Evolutionary conservation across 345 rosid species (phyloP).

Genomic region (Syzygium grande): DNA sequence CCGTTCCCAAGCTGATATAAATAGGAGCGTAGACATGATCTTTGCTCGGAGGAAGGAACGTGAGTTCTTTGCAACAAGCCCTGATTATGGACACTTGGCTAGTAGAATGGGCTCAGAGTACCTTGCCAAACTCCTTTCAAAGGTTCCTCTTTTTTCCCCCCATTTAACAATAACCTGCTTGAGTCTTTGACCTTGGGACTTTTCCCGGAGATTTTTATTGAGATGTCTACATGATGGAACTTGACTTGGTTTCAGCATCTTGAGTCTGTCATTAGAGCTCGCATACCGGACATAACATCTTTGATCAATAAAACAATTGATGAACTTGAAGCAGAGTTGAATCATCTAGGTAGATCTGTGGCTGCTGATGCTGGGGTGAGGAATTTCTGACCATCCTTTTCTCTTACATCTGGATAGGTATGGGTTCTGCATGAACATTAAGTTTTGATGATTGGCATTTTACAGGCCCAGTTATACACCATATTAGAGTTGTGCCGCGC

Average conservation of each 20-base stretch:
- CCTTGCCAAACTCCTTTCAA: slow-evolving; percentile 72
- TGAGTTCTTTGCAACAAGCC: slow-evolving; percentile 58
- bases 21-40: slow-evolving; percentile 59
- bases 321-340: slow-evolving; percentile 70
- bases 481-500: slow-evolving; percentile 67
- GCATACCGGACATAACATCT: slow-evolving; percentile 55
- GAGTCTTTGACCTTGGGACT: background rate
- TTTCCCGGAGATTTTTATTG: background rate
- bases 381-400: background rate
- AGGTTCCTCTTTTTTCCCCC: slow-evolving; percentile 19
- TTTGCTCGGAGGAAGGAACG: slow-evolving; percentile 61
- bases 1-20: slow-evolving; percentile 72
- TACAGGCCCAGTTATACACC: slow-evolving; percentile 59
- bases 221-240: background rate
- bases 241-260: slow-evolving; percentile 37
- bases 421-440: background rate
- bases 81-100: slow-evolving; percentile 59
- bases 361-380: slow-evolving; percentile 65
- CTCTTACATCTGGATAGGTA: background rate
- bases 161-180: background rate
- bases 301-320: slow-evolving; percentile 59
- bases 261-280: slow-evolving; percentile 56
- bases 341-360: slow-evolving; percentile 61
- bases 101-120: slow-evolving; percentile 71
- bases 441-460: background rate